Evolutionary conservation across 768 basidiomycete genomes (phyloP), one percentile per base, ranked within the genome.

Genomic region (Mycena venus): DNA sequence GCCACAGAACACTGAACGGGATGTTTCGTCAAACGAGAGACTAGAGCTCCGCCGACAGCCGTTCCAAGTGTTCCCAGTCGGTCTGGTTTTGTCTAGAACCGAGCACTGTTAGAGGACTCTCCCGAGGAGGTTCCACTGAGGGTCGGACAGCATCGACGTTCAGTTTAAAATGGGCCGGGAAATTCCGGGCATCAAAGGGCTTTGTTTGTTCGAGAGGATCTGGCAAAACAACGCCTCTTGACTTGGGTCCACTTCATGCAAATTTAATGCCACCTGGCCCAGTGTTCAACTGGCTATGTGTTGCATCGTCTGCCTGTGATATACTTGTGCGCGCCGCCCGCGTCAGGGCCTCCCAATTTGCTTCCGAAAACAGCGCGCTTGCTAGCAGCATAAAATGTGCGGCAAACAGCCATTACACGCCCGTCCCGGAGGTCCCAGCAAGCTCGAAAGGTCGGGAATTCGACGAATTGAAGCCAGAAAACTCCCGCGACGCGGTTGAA

Each of bases 221-320:
- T n/a, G 36, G 56, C 32, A 31, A 58, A 21, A 58, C 32, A 58
- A 5, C 32, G 56, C 32, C n/a, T 36, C 61, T 31, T 40, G n/a
- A 15, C 15, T 9, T 10, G 15, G 23, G 31, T 12, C 10, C 38
- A 12, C 21, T 51, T 53, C 38, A 29, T 62, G 61, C 31, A 36
- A 44, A 68, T 67, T 80, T 73, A 72, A 94, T 94, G 93, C 92
- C 93, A 77, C 92, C 93, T 61, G 88, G 92, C 58, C 88, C 91
- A 38, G 88, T 88, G 15, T 94, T 89, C 84, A 93, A 92, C 86
- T 93, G 92, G 90, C 80, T 93, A 68, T 93, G 92, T 78, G 93
- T 94, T 34, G 84, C 90, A 58, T 88, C 90, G 71, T 90, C 92
- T 17, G 83, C 89, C 23, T 84, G 87, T 65, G 90, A 93, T 68